Evolutionary conservation across 2,329 filamentous ascomycete species (phyloP).

Genomic region (Gremmenia infestans): DNA sequence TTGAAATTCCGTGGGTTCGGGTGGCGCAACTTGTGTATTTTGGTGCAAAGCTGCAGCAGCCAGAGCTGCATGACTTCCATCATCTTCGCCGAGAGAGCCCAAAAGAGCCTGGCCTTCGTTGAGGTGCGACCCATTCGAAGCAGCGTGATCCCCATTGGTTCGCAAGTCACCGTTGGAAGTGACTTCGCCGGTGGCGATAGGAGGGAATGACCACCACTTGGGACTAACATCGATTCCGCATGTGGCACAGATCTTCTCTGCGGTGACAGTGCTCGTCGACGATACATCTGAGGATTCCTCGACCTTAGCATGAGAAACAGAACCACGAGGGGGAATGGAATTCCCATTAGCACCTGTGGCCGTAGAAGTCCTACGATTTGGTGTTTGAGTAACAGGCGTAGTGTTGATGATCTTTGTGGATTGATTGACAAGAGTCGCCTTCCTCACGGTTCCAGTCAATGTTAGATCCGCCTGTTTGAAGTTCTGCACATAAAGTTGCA

Average conservation of each 20-base stretch:
- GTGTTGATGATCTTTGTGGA: conserved; percentile 30
- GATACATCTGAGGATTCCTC: conserved; percentile 20
- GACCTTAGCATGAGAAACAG: conserved; percentile 24
- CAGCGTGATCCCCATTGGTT: conserved; percentile 12
- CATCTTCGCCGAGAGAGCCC: conserved; percentile 6
- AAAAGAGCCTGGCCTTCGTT: conserved; percentile 11
- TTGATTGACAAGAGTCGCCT: conserved; percentile 61
- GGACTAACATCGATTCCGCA: conserved; percentile 68
- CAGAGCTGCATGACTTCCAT: conserved; percentile 26
- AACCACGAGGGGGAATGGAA: conserved; percentile 18
- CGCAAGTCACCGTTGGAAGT: background rate
- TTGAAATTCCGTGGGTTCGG: conserved; percentile 49
- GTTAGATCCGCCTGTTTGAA: conserved; percentile 94
- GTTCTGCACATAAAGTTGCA: conserved; percentile 81
- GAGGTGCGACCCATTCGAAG: conserved; percentile 4
- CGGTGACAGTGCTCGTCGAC: background rate
- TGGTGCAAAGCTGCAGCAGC: conserved; percentile 30
- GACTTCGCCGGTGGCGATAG: conserved; percentile 1
- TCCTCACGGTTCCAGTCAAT: conserved; percentile 86
- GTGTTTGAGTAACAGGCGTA: conserved; percentile 26
- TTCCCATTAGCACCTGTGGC: conserved; percentile 35
- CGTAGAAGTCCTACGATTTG: conserved; percentile 53
- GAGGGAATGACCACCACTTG: conserved; percentile 55
- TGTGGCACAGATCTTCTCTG: conserved; percentile 55
- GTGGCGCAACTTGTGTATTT: conserved; percentile 20